Evolutionary conservation across 2,329 filamentous ascomycete species (phyloP), one percentile per base, ranked within the genome.

Genomic region (Uncinocarpus reesii): DNA sequence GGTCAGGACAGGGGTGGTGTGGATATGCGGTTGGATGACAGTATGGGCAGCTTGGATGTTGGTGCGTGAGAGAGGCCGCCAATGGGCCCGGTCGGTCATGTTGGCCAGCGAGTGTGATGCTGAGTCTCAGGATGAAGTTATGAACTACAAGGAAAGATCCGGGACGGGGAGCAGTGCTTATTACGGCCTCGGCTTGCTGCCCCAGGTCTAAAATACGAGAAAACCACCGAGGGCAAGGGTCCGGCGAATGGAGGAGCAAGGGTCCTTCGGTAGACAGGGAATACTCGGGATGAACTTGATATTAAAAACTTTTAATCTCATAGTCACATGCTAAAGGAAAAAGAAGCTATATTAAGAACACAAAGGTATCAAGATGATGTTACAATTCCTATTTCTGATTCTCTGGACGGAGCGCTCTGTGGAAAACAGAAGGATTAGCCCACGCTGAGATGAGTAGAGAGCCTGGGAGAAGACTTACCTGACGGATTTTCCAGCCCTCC

Each of bases 401-500:
- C 78, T 92, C 85, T 59, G 85, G 86, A 66, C 86, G 84, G 66
- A 92, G 84, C 65, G 80, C 76, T 61, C 80, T 82, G 36, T 8
- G 7, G 2, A 21, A 21, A 7, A n/a, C n/a, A n/a, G 18, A 10
- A 20, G 28, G 13, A 40, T 41, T 41, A 41, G 24, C 38, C 36
- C 15, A 7, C 13, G 11, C 21, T 13, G 29, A 28, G 6, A 40
- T 7, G 38, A 16, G 1, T 15, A 4, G 11, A 21, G 7, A n/a
- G 18, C 15, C 40, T 4, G 7, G 36, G 21, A 40, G 15, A 24
- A 26, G 15, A 11, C 77, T 64, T 74, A 83, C 77, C 90, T 84
- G 64, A 98, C 92, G 62, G 92, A 86, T 83, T 95, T 96, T 71
- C 92, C 92, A 57, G 92, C 92, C 66, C 86, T 81, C 92, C 92